These are phyloP conservation scores for Cladosporium colombiae DNA, from an alignment of 2,329 filamentous ascomycete species.

Conservation along the genomic window DNA sequence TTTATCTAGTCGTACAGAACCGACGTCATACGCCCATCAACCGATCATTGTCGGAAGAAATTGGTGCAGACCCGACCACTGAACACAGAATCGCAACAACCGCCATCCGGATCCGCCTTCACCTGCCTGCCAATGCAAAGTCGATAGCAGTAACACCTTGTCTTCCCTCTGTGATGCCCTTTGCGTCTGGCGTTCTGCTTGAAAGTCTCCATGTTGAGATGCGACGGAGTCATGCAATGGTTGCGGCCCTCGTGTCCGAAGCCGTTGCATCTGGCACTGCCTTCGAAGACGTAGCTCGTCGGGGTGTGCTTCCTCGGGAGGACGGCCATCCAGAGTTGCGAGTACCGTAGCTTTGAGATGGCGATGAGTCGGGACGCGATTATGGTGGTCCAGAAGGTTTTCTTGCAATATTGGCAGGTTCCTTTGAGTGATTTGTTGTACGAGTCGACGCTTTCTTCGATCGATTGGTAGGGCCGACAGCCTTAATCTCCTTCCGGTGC, in stretches of 20 bases:
- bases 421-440: neutral
- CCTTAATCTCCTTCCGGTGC: neutral
- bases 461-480: neutral
- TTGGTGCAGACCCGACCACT: neutral
- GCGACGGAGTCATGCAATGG: conserved; percentile 6
- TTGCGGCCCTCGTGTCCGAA: neutral
- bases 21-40: neutral
- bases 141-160: neutral
- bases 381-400: neutral
- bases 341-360: neutral
- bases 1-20: no score
- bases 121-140: neutral
- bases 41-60: neutral
- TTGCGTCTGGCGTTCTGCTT: conserved; percentile 4
- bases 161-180: neutral
- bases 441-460: neutral
- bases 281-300: neutral
- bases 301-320: neutral
- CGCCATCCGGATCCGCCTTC: neutral
- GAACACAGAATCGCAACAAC: neutral
- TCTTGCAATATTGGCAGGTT: neutral
- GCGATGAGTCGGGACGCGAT: neutral
- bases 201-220: conserved; percentile 5
- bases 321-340: conserved; percentile 4
- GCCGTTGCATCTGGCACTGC: conserved; percentile 1